Conservation (phyloP, 164 flowering plant species). For the Santalum album region DNA sequence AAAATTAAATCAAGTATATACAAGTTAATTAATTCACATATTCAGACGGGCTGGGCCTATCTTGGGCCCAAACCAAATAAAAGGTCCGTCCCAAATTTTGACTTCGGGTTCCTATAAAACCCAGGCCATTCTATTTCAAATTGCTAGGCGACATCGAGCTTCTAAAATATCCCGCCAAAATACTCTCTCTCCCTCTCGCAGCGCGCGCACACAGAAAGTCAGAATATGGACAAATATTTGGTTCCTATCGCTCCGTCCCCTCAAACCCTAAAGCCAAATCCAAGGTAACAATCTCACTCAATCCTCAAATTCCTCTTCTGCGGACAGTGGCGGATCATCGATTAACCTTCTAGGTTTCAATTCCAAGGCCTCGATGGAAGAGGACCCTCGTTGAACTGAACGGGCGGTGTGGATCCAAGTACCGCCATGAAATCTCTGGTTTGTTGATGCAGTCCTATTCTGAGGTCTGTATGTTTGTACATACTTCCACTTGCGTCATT, state of each 20-base stretch:
- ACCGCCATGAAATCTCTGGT: conserved; percentile 34
- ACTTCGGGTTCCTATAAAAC: no score
- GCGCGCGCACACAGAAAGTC: no score
- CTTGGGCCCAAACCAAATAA: no score
- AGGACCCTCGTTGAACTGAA: conserved; percentile 33
- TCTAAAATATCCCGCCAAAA: no score
- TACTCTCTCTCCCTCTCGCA: not conserved
- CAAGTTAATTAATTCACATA: no score
- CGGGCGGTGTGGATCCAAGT: conserved; percentile 34
- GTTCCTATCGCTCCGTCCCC: not conserved
- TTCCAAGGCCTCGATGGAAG: conserved; percentile 36
- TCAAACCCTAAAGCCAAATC: not conserved
- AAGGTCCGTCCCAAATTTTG: no score
- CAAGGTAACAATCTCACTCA: not conserved
- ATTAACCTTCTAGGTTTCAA: not conserved
- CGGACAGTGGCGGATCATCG: not conserved
- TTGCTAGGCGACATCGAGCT: no score
- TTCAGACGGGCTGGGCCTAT: no score
- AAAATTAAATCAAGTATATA: no score
- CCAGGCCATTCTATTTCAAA: no score
- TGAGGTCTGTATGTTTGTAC: conserved; percentile 24
- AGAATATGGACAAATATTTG: not conserved
- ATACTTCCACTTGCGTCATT: not conserved
- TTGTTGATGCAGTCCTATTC: conserved; percentile 41
- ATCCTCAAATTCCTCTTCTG: not conserved